Conservation (phyloP, 192 early-diverging fungal genomes). For the Coemansia sp. region DNA sequence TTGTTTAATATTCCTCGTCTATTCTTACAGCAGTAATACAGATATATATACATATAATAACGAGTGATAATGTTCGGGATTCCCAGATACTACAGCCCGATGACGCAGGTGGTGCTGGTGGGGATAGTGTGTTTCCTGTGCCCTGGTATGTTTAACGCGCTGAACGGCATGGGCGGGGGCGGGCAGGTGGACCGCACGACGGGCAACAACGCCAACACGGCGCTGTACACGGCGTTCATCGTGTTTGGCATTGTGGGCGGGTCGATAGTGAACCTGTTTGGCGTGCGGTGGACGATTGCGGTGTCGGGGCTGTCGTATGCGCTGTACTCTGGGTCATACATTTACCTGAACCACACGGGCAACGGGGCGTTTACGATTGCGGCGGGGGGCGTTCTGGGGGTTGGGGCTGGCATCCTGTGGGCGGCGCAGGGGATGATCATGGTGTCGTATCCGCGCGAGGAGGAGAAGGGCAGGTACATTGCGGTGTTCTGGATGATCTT, state of each 20-base stretch:
- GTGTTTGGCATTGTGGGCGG: constrained; percentile 75
- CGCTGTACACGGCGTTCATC: constrained; percentile 75
- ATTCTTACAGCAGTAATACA: too few relatives aligned
- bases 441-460: constrained; percentile 80
- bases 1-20: too few relatives aligned
- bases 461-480: constrained; percentile 80
- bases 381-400: constrained; percentile 76
- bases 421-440: constrained; percentile 81
- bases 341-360: constrained; percentile 63
- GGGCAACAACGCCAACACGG: constrained; percentile 72
- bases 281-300: constrained; percentile 67
- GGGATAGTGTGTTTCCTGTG: constrained; percentile 75
- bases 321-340: constrained; percentile 76
- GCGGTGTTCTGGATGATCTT: constrained; percentile 88
- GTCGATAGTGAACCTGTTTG: constrained; percentile 75
- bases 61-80: not conserved
- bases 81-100: constrained; percentile 55
- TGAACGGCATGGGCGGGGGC: constrained; percentile 64
- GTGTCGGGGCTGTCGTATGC: constrained; percentile 67
- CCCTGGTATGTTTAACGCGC: constrained; percentile 78
- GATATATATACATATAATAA: too few relatives aligned
- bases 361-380: constrained; percentile 63
- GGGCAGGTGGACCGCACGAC: constrained; percentile 61
- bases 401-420: constrained; percentile 79
- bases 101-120: constrained; percentile 68